Base-by-base conservation (phyloP, 2,329 filamentous ascomycete species). In the Neospermospora avenae region DNA sequence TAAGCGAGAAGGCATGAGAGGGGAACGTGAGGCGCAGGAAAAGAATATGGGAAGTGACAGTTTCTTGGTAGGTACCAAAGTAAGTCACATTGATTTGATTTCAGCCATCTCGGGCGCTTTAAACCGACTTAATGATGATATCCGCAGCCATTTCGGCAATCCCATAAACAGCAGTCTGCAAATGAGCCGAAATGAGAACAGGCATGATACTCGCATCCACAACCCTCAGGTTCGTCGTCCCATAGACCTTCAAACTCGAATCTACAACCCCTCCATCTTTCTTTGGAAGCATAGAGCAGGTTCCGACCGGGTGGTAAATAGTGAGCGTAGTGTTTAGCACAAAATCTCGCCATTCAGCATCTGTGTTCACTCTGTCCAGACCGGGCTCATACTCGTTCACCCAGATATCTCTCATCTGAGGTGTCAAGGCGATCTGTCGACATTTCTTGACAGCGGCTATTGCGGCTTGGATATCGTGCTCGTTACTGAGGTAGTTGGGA, bases 401-500 rank as follows among this genome's bases (percentile, higher is more conserved):
- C 66, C 66, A 68, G n/a, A 65, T 34, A 4, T 52, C 48, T 24
- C 57, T 42, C 34, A 69, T 37, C 11, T 62, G 63, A 22, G 59
- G 45, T n/a, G 65, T 60, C 1, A 48, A 53, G 5, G 67, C 65
- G 10, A 68, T 64, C 18, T 62, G 48, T 1, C 65, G 61, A 37
- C 57, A 57, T 14, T 61, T 63, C 24, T 68, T 68, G 13, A 60
- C 55, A 8, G 63, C 63, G 18, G 61, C 37, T 28, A 67, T 58
- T n/a, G 60, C 58, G 11, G 66, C 61, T 46, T 79, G 77, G 1
- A 77, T 66, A 65, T 86, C 84, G 8, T 82, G 74, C 14, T 80
- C 77, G 61, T 83, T 70, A 3, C 75, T 74, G 62, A 85, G 77
- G 72, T 78, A 85, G n/a, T 77, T 78, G 2, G 81, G 80, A 61